A percentile compares a stretch with the other conserved stretches of the same genome.
phyloP scores from a whole-genome alignment of 2,329 filamentous ascomycete genomes.

The Nigrospora osmanthi region DNA sequence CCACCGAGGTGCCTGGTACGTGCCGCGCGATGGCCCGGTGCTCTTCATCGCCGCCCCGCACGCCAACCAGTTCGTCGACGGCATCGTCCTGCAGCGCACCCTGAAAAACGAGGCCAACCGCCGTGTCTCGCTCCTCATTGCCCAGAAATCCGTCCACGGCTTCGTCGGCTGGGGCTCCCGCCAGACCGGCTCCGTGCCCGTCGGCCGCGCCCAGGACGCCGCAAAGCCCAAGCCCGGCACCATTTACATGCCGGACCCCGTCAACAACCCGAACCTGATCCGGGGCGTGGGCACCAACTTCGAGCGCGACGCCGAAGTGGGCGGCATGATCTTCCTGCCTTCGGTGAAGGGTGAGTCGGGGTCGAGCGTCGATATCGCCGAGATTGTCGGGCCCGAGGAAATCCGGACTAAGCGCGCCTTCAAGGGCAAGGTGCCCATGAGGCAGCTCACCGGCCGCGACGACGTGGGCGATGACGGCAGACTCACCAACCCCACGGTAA shows the following conservation, averaged over 20 bases:
- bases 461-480: slow-evolving; percentile 62
- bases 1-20: slow-evolving; percentile 89
- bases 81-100: slow-evolving; percentile 84
- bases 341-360: slow-evolving; percentile 69
- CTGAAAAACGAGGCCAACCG: slow-evolving; percentile 80
- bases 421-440: slow-evolving; percentile 65
- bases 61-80: slow-evolving; percentile 96
- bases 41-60: slow-evolving; percentile 96
- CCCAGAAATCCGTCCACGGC: slow-evolving; percentile 89
- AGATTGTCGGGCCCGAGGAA: slow-evolving; percentile 75
- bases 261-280: slow-evolving; percentile 75
- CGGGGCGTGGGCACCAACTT: slow-evolving; percentile 79
- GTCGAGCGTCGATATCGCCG: slow-evolving; percentile 74
- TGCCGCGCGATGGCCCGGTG: slow-evolving; percentile 79
- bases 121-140: slow-evolving; percentile 86
- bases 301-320: slow-evolving; percentile 63
- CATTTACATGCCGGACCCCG: slow-evolving; percentile 83
- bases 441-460: slow-evolving; percentile 74
- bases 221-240: slow-evolving; percentile 72
- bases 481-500: slow-evolving; percentile 47
- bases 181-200: slow-evolving; percentile 83
- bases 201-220: slow-evolving; percentile 82
- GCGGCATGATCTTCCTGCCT: slow-evolving; percentile 81
- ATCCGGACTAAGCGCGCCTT: slow-evolving; percentile 82
- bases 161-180: slow-evolving; percentile 86